Evolutionary conservation across 2,329 filamentous ascomycete species (phyloP).

Genomic region (Colletotrichum sp.): DNA sequence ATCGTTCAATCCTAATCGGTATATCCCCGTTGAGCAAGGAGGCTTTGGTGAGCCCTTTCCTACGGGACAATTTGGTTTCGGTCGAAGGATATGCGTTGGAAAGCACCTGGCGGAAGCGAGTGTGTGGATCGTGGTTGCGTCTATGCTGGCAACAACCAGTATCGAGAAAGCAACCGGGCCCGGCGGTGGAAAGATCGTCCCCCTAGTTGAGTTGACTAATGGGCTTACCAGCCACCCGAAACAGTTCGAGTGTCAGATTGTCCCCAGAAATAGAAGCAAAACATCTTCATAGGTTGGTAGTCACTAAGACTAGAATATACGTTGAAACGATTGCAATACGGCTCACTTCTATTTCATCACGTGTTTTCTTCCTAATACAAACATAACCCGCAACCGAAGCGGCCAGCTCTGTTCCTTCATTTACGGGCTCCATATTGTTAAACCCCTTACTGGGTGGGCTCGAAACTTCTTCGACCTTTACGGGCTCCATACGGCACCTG

Average conservation of each 20-base stretch:
- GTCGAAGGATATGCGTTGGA: slow-evolving; percentile 43
- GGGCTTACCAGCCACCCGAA: slow-evolving; percentile 5
- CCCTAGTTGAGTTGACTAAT: neutral
- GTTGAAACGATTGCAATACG: neutral
- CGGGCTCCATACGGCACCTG: neutral
- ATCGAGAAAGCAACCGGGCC: slow-evolving; percentile 34
- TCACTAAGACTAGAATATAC: neutral
- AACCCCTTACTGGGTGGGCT: too few species aligned
- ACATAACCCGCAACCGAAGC: neutral
- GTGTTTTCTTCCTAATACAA: neutral
- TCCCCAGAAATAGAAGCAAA: neutral
- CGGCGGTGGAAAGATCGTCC: slow-evolving; percentile 28
- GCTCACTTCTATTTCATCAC: neutral
- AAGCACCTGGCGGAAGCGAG: slow-evolving; percentile 58
- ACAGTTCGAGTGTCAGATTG: neutral
- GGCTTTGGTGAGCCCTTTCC: slow-evolving; percentile 50
- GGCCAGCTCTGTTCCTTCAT: neutral
- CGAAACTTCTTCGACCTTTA: too few species aligned
- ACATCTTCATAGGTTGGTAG: neutral
- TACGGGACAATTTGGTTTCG: slow-evolving; percentile 48
- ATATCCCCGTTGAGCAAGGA: slow-evolving; percentile 29
- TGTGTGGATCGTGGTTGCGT: slow-evolving; percentile 45
- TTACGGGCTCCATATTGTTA: neutral
- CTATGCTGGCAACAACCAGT: slow-evolving; percentile 41
- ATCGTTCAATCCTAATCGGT: slow-evolving; percentile 50